phyloP scores from a whole-genome alignment of 2,329 filamentous ascomycete species.

The Lachnellula occidentalis region DNA sequence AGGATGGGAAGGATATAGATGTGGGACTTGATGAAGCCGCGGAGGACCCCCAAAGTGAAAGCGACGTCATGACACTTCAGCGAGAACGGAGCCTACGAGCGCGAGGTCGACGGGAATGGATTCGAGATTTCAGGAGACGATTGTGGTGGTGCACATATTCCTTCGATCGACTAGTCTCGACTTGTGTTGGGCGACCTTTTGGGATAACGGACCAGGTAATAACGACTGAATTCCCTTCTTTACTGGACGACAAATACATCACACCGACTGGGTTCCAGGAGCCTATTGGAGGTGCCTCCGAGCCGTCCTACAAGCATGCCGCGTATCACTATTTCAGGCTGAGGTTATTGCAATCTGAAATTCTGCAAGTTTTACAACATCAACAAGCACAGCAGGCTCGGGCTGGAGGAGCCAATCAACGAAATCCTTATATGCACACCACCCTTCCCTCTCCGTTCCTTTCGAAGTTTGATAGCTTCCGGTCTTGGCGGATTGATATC shows the following conservation, averaged over 20 bases:
- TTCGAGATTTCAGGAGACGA: constrained; percentile 77
- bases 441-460: constrained; percentile 81
- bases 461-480: constrained; percentile 75
- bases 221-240: constrained; percentile 88
- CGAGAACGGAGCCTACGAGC: constrained; percentile 39
- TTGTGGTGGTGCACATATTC: constrained; percentile 98
- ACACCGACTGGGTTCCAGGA: constrained; percentile 69
- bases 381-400: constrained; percentile 80
- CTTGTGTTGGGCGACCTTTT: constrained; percentile 87
- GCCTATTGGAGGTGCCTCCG: constrained; percentile 44
- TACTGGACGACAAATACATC: constrained; percentile 84
- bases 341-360: constrained; percentile 85
- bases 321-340: constrained; percentile 90
- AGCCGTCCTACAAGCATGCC: constrained; percentile 83
- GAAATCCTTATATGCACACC: constrained; percentile 70
- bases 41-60: constrained; percentile 32
- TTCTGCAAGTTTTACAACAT: constrained; percentile 87
- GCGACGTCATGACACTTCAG: constrained; percentile 31
- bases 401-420: constrained; percentile 55
- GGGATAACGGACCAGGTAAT: constrained; percentile 95
- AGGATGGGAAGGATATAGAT: constrained; percentile 68
- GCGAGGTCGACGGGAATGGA: constrained; percentile 70
- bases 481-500: constrained; percentile 83
- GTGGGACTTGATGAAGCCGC: constrained; percentile 48
- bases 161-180: constrained; percentile 88